Percentiles rank a stretch among this genome's conserved stretches.
Evolutionary conservation across 1,284 basidiomycete species (phyloP).

Genomic region (Phellinidium pouzarii): DNA sequence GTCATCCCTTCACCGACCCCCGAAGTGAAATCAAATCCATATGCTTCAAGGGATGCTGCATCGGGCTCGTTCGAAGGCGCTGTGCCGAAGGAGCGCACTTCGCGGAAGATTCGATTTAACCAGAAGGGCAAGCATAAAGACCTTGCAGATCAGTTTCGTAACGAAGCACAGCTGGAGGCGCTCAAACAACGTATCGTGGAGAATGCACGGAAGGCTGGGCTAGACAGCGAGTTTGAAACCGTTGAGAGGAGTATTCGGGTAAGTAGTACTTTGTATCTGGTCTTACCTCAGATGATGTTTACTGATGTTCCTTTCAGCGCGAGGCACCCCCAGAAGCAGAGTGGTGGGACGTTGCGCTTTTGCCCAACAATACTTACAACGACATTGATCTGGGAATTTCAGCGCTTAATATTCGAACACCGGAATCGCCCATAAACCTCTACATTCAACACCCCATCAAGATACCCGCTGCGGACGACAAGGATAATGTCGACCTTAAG

Average conservation of each 20-base stretch:
- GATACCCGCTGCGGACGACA: slow-evolving; percentile 86
- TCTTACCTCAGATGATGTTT: slow-evolving; percentile 14
- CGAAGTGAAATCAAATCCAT: slow-evolving; percentile 59
- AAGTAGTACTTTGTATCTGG: slow-evolving; percentile 22
- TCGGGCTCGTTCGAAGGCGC: slow-evolving; percentile 60
- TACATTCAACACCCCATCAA: slow-evolving; percentile 98
- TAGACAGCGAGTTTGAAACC: slow-evolving; percentile 88
- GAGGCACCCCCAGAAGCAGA: slow-evolving; percentile 84
- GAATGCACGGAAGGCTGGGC: slow-evolving; percentile 84
- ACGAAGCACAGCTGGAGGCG: slow-evolving; percentile 83
- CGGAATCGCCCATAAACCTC: slow-evolving; percentile 77
- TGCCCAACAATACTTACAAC: slow-evolving; percentile 75
- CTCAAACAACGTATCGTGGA: slow-evolving; percentile 92
- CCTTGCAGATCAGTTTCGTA: slow-evolving; percentile 77
- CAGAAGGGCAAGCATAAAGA: slow-evolving; percentile 87
- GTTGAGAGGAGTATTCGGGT: slow-evolving; percentile 85
- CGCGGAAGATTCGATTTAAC: slow-evolving; percentile 78
- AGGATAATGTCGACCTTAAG: slow-evolving; percentile 68
- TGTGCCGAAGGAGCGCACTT: slow-evolving; percentile 61
- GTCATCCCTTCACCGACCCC: slow-evolving; percentile 33
- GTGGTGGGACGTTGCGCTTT: slow-evolving; percentile 95
- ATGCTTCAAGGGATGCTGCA: slow-evolving; percentile 45
- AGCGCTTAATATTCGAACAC: slow-evolving; percentile 53
- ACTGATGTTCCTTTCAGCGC: slow-evolving; percentile 39
- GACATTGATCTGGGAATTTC: slow-evolving; percentile 59